Base-by-base conservation (phyloP, 345 rosid genomes). In the Trapa bicornis region DNA sequence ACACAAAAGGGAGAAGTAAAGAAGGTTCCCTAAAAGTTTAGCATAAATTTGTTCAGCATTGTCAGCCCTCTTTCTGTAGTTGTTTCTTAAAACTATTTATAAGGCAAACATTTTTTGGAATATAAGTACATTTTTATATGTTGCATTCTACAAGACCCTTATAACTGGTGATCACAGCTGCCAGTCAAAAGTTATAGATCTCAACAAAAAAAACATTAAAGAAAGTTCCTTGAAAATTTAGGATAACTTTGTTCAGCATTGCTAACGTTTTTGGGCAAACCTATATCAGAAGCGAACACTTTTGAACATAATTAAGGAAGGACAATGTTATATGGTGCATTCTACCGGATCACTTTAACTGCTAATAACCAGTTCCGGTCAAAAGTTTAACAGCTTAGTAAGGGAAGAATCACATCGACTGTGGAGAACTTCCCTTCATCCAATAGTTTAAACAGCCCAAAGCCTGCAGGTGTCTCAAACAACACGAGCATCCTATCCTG, bases 381-480 rank as follows among this genome's bases (percentile, higher is more conserved):
- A 17, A 50, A 14, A 14, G 1, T 17, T 4, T 43, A 45, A 43
- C 33, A 22, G 2, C 32, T 32, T 56, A 42, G 32, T 11, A 6
- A 42, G 38, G 66, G 48, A 39, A 61, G 41, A 47, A 14, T 65
- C 72, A 90, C 97, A 89, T 87, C 92, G 69, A 86, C 80, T 74
- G 86, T 81, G 37, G 87, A 69, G 65, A 87, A 73, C 78, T 90
- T 87, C 62, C 86, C 86, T 76, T 83, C 96, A 74, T 88, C 82
- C 67, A 80, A 62, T 0, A 90, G 87, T 74, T 87, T 87, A 57
- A 90, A 88, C 36, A 86, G 84, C 64, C 83, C 89, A 66, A 83
- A 86, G 45, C 97, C 92, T 52, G 87, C 96, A 0, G 90, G 89
- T 5, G 96, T 86, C 78, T 85, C 90, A 42, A 89, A 85, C 66